Base-by-base conservation (phyloP, 1,284 basidiomycete species). In the Austroboletus niveus region DNA sequence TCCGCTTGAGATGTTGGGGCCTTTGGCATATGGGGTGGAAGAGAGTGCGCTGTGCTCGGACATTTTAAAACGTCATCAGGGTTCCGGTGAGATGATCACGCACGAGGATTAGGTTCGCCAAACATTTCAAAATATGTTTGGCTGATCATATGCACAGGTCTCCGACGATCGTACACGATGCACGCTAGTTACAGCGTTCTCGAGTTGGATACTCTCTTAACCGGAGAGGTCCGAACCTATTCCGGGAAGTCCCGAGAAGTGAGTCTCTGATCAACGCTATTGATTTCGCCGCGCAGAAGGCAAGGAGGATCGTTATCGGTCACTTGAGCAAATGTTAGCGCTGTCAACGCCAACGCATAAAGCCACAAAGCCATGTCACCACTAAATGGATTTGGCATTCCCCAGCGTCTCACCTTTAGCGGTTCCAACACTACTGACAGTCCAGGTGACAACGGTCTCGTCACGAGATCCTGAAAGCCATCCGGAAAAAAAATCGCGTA, bases 201-300 rank as follows among this genome's bases (percentile, higher is more conserved):
- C 14, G n/a, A 29, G 27, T 27, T 4, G 27, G 27, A 27, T 27
- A 27, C 27, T 15, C 34, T n/a, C 34, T n/a, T 30, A 38, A 31
- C 39, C 52, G 59, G 42, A 11, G 27, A 47, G 22, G 5, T 42
- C 52, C 57, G 56, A 39, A 17, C 6, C 10, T 10, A 11, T 43
- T 32, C 60, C 47, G 57, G 9, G 34, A n/a, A 0, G 20, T 4
- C 15, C 40, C 40, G 49, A 45, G 20, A 34, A 42, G 40, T 32
- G 20, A n/a, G 17, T 17, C 17, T 17, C 6, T 11, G 29, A 34
- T 42, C 35, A 22, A 12, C 34, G 27, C 9, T 22, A 40, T 11
- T 15, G 11, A 17, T 15, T 24, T 32, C 20, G 8, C n/a, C 27
- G 31, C 11, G 14, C 32, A 41, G n/a, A 31, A 15, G n/a, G 15